Evolutionary conservation across 805 yeast species (phyloP).

Genomic region (Pichia insulana): DNA sequence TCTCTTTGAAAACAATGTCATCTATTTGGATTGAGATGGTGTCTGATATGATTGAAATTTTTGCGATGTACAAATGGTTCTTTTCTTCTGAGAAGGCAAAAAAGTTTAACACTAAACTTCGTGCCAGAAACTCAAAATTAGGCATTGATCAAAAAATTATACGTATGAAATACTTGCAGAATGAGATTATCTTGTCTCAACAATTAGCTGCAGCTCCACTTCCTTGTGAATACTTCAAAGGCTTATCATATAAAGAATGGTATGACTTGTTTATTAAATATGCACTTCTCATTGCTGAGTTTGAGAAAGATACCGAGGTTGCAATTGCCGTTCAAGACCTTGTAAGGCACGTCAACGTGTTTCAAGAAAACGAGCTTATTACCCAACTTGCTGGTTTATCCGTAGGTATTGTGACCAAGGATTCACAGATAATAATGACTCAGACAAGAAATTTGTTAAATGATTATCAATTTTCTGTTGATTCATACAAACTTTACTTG

Average conservation of each 20-base stretch:
- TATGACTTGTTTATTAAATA: slow-evolving; percentile 75
- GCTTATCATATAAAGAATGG: slow-evolving; percentile 74
- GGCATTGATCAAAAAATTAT: slow-evolving; percentile 68
- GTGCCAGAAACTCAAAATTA: slow-evolving; percentile 51
- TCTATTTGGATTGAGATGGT: slow-evolving; percentile 78
- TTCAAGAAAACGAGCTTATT: slow-evolving; percentile 50
- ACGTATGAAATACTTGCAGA: slow-evolving; percentile 56
- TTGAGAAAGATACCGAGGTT: slow-evolving; percentile 45
- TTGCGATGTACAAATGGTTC: slow-evolving; percentile 67
- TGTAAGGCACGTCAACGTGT: slow-evolving; percentile 73
- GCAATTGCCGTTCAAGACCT: slow-evolving; percentile 64
- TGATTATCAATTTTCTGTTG: slow-evolving; percentile 67
- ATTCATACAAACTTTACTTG: slow-evolving; percentile 55
- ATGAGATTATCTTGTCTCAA: slow-evolving; percentile 36
- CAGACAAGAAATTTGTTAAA: slow-evolving; percentile 57
- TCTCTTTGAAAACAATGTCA: slow-evolving; percentile 35
- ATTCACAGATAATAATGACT: slow-evolving; percentile 45
- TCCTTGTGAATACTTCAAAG: slow-evolving; percentile 58
- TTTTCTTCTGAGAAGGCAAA: slow-evolving; percentile 70
- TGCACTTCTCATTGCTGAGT: slow-evolving; percentile 56
- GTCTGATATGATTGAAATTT: slow-evolving; percentile 73
- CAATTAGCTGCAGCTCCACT: slow-evolving; percentile 24
- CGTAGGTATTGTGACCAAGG: slow-evolving; percentile 36
- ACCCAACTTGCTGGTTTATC: slow-evolving; percentile 63
- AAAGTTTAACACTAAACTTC: slow-evolving; percentile 58